These are phyloP conservation scores for Myxozyma geophila DNA, from an alignment of 805 yeast genomes.

Conservation along the genomic window DNA sequence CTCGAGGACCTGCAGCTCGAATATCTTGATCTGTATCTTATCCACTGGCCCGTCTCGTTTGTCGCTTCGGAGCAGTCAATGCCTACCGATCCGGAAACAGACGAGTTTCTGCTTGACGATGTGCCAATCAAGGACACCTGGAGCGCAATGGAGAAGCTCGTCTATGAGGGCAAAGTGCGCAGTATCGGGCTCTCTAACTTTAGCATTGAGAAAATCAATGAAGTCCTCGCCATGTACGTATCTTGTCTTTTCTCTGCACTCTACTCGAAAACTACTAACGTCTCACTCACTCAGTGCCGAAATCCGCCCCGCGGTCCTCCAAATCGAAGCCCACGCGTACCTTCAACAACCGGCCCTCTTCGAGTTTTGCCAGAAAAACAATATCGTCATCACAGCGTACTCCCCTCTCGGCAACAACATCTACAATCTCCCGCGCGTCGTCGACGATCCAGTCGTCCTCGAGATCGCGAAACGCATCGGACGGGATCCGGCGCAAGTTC, in stretches of 20 bases:
- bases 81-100: constrained; percentile 49
- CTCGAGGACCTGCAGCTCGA: constrained; percentile 58
- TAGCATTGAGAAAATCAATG: constrained; percentile 55
- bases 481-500: constrained; percentile 56
- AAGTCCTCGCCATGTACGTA: constrained; percentile 51
- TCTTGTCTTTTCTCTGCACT: constrained; percentile 66
- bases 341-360: constrained; percentile 67
- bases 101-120: constrained; percentile 49
- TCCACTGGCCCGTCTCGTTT: constrained; percentile 66
- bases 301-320: constrained; percentile 68
- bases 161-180: constrained; percentile 61
- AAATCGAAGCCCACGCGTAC: constrained; percentile 75
- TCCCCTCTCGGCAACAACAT: constrained; percentile 74
- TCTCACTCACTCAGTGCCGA: constrained; percentile 50
- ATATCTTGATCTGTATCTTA: constrained; percentile 67
- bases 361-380: constrained; percentile 56
- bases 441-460: constrained; percentile 44
- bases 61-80: constrained; percentile 47
- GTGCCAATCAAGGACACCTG: constrained; percentile 67
- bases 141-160: constrained; percentile 61
- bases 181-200: constrained; percentile 77
- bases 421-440: constrained; percentile 65
- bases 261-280: constrained; percentile 49
- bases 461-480: constrained; percentile 62
- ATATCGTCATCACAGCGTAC: constrained; percentile 69